Evolutionary conservation across 306 rosid genomes (phyloP).

Genomic region (Sicyos edulis): DNA sequence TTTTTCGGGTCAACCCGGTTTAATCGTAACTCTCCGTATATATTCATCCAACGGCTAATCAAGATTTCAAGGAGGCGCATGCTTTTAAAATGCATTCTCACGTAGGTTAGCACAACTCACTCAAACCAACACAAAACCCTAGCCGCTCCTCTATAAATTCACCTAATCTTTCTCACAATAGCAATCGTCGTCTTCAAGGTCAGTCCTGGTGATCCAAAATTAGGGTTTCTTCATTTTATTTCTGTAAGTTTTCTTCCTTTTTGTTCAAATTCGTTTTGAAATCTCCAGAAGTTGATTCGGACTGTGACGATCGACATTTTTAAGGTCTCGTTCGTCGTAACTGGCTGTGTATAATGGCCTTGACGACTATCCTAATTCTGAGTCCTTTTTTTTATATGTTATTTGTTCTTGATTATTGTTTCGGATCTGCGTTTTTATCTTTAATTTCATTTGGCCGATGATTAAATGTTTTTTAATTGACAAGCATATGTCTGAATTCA

Average conservation of each 20-base stretch:
- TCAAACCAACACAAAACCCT: not conserved
- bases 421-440: not conserved
- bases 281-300: conserved; percentile 24
- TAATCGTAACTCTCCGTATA: not conserved
- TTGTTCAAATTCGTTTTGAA: too few relatives aligned
- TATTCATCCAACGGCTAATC: not conserved
- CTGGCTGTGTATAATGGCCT: conserved; percentile 39
- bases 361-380: conserved; percentile 90
- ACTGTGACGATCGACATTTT: conserved; percentile 48
- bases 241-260: too few relatives aligned
- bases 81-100: not conserved
- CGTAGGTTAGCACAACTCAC: conserved; percentile 6
- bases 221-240: not conserved
- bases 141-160: conserved; percentile 2
- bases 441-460: conserved; percentile 36
- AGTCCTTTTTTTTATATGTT: conserved; percentile 30
- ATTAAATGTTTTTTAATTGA: conserved; percentile 37
- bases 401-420: not conserved
- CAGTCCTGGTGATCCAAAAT: too few relatives aligned
- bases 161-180: not conserved
- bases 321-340: conserved; percentile 99
- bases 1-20: not conserved
- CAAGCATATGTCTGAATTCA: conserved; percentile 86
- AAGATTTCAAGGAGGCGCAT: not conserved
- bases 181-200: too few relatives aligned